Evolutionary conservation across 768 basidiomycete genomes (phyloP).

Genomic region (Tephrocybe sp.): DNA sequence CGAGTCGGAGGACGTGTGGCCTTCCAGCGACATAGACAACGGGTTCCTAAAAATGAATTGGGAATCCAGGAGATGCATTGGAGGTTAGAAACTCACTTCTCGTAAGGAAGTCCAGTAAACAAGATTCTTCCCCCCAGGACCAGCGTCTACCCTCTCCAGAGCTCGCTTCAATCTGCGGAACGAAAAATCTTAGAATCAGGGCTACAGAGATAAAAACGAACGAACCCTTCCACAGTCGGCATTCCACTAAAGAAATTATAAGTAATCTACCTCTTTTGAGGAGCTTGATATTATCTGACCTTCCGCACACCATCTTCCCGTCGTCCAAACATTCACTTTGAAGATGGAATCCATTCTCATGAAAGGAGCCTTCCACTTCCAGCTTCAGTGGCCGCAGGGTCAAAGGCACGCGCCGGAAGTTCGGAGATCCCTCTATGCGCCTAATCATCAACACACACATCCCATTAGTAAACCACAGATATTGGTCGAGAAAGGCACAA

Average conservation of each 20-base stretch:
- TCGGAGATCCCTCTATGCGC: slow-evolving; percentile 91
- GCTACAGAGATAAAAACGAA: background rate
- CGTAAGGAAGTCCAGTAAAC: slow-evolving; percentile 95
- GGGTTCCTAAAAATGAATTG: slow-evolving; percentile 60
- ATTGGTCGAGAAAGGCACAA: slow-evolving; percentile 21
- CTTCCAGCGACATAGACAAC: slow-evolving; percentile 86
- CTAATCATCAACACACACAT: slow-evolving; percentile 28
- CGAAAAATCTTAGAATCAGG: background rate
- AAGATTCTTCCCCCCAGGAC: slow-evolving; percentile 66
- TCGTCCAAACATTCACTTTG: slow-evolving; percentile 32
- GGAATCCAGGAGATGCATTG: background rate
- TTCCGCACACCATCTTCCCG: slow-evolving; percentile 74
- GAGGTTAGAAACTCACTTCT: slow-evolving; percentile 50
- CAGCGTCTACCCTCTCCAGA: slow-evolving; percentile 75
- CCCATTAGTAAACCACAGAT: background rate
- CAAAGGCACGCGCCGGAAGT: slow-evolving; percentile 83
- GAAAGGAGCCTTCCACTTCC: slow-evolving; percentile 23
- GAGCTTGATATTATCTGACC: slow-evolving; percentile 37
- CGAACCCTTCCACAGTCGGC: slow-evolving; percentile 88
- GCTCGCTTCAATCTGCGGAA: slow-evolving; percentile 68
- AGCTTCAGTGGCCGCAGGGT: slow-evolving; percentile 37
- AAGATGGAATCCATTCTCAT: slow-evolving; percentile 33
- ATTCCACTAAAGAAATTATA: slow-evolving; percentile 61
- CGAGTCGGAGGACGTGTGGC: slow-evolving; percentile 87
- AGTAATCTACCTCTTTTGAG: background rate